Conservation (phyloP, 441 rosid genomes). For the Arabidopsis lyrata region DNA sequence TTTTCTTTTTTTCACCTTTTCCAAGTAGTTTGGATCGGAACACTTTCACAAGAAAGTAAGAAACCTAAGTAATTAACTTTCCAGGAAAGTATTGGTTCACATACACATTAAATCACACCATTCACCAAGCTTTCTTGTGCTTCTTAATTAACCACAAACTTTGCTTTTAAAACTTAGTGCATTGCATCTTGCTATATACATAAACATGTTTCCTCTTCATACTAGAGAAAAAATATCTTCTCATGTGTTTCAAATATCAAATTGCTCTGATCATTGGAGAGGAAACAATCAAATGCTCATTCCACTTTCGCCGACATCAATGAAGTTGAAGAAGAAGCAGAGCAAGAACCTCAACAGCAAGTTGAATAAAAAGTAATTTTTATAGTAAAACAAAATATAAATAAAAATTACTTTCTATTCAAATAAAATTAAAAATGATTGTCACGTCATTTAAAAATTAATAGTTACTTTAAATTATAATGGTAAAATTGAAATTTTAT, state of each 20-base stretch:
- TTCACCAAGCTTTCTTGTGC: constrained; percentile 38
- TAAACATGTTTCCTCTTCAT: constrained; percentile 28
- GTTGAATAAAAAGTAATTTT: no score
- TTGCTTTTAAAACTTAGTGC: neutral
- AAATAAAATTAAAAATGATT: no score
- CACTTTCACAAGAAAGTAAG: constrained; percentile 65
- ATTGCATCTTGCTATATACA: constrained; percentile 39
- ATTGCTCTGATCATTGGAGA: constrained; percentile 46
- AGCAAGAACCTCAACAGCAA: constrained; percentile 42
- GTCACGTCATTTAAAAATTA: no score
- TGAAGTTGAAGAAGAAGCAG: constrained; percentile 62
- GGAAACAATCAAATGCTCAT: constrained; percentile 36
- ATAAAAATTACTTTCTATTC: no score
- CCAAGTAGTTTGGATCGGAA: constrained; percentile 42
- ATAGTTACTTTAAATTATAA: no score
- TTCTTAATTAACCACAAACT: constrained; percentile 32
- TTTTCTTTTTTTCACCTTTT: constrained; percentile 24
- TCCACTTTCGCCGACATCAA: no score
- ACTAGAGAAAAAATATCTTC: constrained; percentile 1
- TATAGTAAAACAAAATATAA: no score
- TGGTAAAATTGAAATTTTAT: no score
- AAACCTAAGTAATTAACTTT: constrained; percentile 49
- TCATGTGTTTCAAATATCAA: constrained; percentile 23
- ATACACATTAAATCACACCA: constrained; percentile 30
- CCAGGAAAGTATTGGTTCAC: constrained; percentile 46